A percentile compares a stretch with the other conserved stretches of the same genome.
Evolutionary conservation across 495 filamentous ascomycete genomes (phyloP).

Genomic region (Entonaema liquescens): DNA sequence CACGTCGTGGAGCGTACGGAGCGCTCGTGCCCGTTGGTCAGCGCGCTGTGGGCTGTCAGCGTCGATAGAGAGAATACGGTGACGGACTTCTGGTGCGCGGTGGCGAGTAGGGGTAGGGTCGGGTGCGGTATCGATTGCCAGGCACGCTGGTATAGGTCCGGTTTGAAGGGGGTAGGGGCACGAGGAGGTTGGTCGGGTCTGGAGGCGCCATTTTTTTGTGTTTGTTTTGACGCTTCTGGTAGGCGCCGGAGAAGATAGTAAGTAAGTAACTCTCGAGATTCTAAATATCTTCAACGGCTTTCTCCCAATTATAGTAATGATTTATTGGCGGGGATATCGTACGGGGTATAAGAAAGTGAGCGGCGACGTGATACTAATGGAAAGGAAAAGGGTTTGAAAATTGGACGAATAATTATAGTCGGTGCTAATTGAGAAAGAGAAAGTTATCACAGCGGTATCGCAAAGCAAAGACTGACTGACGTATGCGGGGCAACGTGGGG

Average conservation of each 20-base stretch:
- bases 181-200: conserved; percentile 19
- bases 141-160: conserved; percentile 79
- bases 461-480: conserved; percentile 23
- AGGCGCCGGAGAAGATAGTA: background rate
- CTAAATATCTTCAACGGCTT: background rate
- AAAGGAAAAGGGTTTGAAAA: conserved; percentile 4
- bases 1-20: conserved; percentile 82
- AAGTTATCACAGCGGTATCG: background rate
- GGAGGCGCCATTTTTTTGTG: conserved; percentile 4
- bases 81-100: conserved; percentile 83
- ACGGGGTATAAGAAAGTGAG: background rate
- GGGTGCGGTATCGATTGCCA: conserved; percentile 91
- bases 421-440: conserved; percentile 6
- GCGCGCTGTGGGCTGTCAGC: conserved; percentile 77
- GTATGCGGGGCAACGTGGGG: conserved; percentile 41
- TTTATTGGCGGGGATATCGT: background rate
- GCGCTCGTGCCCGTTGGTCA: conserved; percentile 89
- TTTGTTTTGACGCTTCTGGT: background rate
- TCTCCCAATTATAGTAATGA: background rate
- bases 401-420: conserved; percentile 12
- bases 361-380: background rate
- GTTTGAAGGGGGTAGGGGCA: conserved; percentile 62
- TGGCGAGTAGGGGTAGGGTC: conserved; percentile 85
- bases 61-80: conserved; percentile 86
- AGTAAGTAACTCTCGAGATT: too few relatives aligned